These are phyloP conservation scores for Solanum infundibuliforme DNA, from an alignment of 257 asterid genomes.

Conservation along the genomic window DNA sequence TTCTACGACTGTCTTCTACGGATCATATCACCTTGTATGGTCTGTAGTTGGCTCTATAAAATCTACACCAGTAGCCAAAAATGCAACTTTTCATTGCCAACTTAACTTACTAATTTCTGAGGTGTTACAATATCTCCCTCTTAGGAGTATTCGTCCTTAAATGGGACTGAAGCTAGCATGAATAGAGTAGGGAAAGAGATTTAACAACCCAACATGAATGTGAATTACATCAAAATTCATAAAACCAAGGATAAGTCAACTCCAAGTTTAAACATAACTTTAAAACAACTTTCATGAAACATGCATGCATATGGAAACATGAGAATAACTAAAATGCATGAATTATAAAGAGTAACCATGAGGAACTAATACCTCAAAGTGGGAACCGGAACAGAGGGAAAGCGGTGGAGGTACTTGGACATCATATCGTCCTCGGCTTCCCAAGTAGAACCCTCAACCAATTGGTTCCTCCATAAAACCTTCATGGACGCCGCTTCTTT, in stretches of 20 bases:
- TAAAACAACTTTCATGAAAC: not conserved
- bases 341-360: not conserved
- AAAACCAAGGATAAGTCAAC: not conserved
- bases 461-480: not conserved
- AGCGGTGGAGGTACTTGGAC: not conserved
- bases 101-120: not conserved
- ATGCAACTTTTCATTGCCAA: no score
- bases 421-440: not conserved
- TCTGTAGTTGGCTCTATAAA: no score
- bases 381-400: no score
- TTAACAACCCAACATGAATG: no score
- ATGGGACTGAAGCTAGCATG: not conserved
- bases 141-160: no score
- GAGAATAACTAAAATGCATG: not conserved
- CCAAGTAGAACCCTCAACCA: not conserved
- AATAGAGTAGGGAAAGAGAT: not conserved
- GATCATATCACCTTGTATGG: no score
- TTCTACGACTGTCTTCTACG: no score
- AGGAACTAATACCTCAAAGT: not conserved
- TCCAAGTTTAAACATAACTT: not conserved
- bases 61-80: no score
- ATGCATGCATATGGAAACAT: not conserved
- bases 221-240: not conserved
- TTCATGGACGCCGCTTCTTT: not conserved
- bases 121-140: not conserved